These are phyloP conservation scores for Lentinula guzmanii DNA, from an alignment of 768 basidiomycete genomes.

Conservation along the genomic window DNA sequence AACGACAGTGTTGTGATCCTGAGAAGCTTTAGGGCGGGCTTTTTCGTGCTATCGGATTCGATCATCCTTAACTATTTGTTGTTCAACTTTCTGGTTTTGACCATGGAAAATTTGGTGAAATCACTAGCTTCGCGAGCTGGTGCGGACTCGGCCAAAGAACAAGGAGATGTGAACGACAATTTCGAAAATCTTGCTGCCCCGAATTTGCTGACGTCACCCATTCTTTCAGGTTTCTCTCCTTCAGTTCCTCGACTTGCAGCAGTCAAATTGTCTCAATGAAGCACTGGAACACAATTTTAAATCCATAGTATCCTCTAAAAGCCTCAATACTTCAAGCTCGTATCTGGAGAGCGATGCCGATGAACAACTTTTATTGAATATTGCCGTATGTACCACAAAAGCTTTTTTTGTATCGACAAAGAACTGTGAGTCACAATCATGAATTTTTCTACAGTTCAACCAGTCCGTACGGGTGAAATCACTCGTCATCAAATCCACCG, in stretches of 20 bases:
- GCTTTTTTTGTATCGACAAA: background rate
- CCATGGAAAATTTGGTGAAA: background rate
- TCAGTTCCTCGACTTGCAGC: conserved; percentile 50
- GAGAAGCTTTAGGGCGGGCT: background rate
- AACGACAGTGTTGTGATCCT: background rate
- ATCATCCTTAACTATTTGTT: background rate
- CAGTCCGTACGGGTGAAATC: conserved; percentile 60
- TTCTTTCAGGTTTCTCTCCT: conserved; percentile 44
- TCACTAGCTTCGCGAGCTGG: background rate
- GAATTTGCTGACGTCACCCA: background rate
- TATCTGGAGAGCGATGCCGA: conserved; percentile 67
- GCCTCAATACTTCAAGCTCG: conserved; percentile 32
- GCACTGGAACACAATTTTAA: conserved; percentile 41
- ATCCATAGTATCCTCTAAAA: conserved; percentile 39
- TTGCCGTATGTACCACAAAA: conserved; percentile 43
- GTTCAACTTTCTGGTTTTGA: background rate
- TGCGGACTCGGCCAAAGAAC: background rate
- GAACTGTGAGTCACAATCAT: background rate
- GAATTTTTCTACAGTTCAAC: conserved; percentile 47
- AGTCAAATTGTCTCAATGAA: conserved; percentile 72
- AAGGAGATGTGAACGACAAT: background rate
- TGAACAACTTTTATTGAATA: conserved; percentile 63
- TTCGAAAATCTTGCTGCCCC: background rate
- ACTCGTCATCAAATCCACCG: conserved; percentile 41
- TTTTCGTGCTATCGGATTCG: background rate